Evolutionary conservation across 495 filamentous ascomycete genomes (phyloP).

Genomic region (Aspergillus indologenus): DNA sequence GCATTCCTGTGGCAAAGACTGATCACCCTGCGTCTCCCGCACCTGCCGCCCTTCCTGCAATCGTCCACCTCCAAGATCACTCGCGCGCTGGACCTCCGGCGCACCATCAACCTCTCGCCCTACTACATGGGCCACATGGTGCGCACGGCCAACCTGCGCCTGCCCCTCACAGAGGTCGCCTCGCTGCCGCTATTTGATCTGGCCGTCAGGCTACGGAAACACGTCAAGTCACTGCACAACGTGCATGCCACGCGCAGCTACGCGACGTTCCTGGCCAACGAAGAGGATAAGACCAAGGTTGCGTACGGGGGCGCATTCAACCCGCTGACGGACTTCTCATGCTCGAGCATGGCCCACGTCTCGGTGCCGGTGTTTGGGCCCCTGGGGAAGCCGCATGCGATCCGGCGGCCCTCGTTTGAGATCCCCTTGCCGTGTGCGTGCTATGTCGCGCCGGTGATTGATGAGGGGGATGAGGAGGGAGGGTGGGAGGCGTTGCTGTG

Average conservation of each 20-base stretch:
- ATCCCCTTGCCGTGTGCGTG: slow-evolving; percentile 14
- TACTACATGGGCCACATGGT: slow-evolving; percentile 41
- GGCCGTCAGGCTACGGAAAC: slow-evolving; percentile 26
- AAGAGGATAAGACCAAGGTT: slow-evolving; percentile 34
- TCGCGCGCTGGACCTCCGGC: slow-evolving; percentile 38
- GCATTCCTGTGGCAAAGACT: slow-evolving; percentile 47
- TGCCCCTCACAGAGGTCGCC: slow-evolving; percentile 22
- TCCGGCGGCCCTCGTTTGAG: slow-evolving; percentile 27
- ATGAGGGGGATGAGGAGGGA: slow-evolving; percentile 9
- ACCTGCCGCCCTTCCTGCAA: slow-evolving; percentile 4
- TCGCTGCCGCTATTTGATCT: slow-evolving; percentile 23
- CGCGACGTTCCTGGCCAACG: slow-evolving; percentile 34
- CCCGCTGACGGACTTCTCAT: slow-evolving; percentile 30
- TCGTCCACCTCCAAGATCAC: slow-evolving; percentile 27
- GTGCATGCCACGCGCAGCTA: slow-evolving; percentile 34
- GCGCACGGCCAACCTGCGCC: slow-evolving; percentile 21
- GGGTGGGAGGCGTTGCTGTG: slow-evolving; percentile 25
- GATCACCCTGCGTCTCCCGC: slow-evolving; percentile 16
- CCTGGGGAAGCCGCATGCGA: slow-evolving; percentile 22
- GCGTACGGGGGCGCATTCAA: slow-evolving; percentile 33
- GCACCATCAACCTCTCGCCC: slow-evolving; percentile 28
- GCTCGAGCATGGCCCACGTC: slow-evolving; percentile 26
- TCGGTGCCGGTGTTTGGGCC: slow-evolving; percentile 23
- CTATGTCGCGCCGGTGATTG: slow-evolving; percentile 14
- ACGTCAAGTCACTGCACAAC: slow-evolving; percentile 28